Conservation (phyloP, 495 filamentous ascomycete species). For the Rostrohypoxylon terebratum region DNA sequence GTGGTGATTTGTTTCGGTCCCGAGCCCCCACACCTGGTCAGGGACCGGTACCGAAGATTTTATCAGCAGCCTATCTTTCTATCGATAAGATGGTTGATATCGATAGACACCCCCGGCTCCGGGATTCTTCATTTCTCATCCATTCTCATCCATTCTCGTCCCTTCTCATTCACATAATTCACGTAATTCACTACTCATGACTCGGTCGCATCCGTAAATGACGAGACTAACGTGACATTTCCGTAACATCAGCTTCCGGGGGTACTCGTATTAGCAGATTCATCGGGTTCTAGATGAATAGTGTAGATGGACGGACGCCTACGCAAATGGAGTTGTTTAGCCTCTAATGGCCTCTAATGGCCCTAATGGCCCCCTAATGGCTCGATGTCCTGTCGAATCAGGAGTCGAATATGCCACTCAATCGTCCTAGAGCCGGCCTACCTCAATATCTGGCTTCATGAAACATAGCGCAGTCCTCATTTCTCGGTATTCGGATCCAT, state of each 20-base stretch:
- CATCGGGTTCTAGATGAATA: not conserved
- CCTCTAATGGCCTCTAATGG: not conserved
- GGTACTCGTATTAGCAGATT: not conserved
- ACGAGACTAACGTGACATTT: not conserved
- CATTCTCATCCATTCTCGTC: no score
- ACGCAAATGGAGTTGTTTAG: not conserved
- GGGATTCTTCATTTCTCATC: not conserved
- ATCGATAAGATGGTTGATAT: not conserved
- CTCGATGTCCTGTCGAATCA: not conserved
- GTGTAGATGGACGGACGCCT: not conserved
- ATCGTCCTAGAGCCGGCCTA: not conserved
- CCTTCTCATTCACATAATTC: no score
- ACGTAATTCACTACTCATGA: not conserved
- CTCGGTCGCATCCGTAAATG: not conserved
- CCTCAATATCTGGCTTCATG: not conserved
- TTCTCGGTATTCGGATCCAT: constrained; percentile 1
- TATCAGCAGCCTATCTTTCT: not conserved
- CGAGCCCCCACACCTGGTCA: not conserved
- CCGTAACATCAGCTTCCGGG: not conserved
- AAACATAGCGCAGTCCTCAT: not conserved
- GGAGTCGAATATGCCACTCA: not conserved
- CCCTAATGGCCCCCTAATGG: not conserved
- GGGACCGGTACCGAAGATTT: not conserved
- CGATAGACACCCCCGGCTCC: not conserved
- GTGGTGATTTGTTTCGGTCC: not conserved